Conservation (phyloP, 2,329 filamentous ascomycete genomes). For the Didymella pomorum region DNA sequence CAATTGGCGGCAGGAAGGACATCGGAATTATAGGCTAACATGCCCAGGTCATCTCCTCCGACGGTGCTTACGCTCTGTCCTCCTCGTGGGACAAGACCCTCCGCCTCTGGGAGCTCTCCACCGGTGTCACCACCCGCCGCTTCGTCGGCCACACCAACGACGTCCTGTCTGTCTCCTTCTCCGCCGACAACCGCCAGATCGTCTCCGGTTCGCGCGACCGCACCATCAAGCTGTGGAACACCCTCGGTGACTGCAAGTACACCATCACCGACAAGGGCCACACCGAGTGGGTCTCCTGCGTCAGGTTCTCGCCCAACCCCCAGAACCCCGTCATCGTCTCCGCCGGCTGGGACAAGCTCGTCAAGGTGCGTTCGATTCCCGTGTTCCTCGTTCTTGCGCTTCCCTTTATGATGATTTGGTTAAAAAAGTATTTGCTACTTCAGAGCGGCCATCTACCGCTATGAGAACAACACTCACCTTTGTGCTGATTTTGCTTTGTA, state of each 20-base stretch:
- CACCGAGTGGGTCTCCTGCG: conserved; percentile 99
- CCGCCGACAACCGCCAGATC: conserved; percentile 99
- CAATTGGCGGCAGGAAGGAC: conserved; percentile 31
- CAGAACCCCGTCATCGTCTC: conserved; percentile 99
- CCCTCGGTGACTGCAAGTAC: conserved; percentile 99
- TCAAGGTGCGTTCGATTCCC: conserved; percentile 81
- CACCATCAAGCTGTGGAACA: conserved; percentile 99
- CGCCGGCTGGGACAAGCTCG: conserved; percentile 99
- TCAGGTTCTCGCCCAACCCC: conserved; percentile 99
- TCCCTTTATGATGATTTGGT: conserved; percentile 59
- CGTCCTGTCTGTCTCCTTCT: conserved; percentile 99
- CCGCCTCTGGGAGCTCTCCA: conserved; percentile 98
- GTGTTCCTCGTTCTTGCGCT: conserved; percentile 75
- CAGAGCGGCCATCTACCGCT: conserved; percentile 23
- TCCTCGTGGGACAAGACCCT: conserved; percentile 99
- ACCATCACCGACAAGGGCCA: conserved; percentile 99
- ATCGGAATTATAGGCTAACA: conserved; percentile 47
- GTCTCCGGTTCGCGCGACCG: conserved; percentile 98
- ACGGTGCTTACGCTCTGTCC: conserved; percentile 98
- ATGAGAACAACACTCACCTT: conserved; percentile 26
- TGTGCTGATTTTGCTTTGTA: conserved; percentile 72
- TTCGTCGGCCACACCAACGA: conserved; percentile 99
- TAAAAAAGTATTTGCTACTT: conserved; percentile 50
- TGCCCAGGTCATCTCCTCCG: conserved; percentile 93
- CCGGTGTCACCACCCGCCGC: conserved; percentile 94